A percentile compares a stretch with the other conserved stretches of the same genome.
Conservation (phyloP, 2,329 filamentous ascomycete species). For the Aspergillus felis region DNA sequence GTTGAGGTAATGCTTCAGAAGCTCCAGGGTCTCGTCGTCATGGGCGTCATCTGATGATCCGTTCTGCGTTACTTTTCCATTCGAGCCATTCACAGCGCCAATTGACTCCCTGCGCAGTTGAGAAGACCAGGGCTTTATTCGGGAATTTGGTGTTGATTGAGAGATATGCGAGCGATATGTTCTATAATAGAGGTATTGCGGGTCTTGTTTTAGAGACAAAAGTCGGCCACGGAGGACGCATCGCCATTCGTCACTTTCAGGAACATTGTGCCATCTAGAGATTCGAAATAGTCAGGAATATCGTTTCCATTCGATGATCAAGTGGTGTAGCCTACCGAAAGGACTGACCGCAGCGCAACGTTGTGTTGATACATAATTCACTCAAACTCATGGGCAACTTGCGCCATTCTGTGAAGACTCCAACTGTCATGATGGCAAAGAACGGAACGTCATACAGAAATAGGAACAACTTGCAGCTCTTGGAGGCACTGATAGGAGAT, state of each 20-base stretch:
- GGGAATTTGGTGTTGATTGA: conserved; percentile 18
- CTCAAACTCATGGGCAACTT: conserved; percentile 77
- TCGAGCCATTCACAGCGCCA: conserved; percentile 6
- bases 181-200: conserved; percentile 73
- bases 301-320: too few species aligned
- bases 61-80: conserved; percentile 16
- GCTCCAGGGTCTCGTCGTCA: conserved; percentile 67
- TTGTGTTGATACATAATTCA: conserved; percentile 92
- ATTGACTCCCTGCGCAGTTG: not conserved
- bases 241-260: conserved; percentile 78
- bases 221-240: conserved; percentile 84
- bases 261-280: conserved; percentile 72
- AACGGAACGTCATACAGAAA: not conserved
- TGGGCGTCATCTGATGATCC: conserved; percentile 21
- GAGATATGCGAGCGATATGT: conserved; percentile 52
- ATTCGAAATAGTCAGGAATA: conserved; percentile 4
- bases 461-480: not conserved
- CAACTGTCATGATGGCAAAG: conserved; percentile 31
- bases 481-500: conserved; percentile 3
- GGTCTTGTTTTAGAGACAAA: conserved; percentile 78
- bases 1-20: conserved; percentile 84
- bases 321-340: conserved; percentile 55
- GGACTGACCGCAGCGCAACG: conserved; percentile 88
- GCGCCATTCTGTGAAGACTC: conserved; percentile 70
- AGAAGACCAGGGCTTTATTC: conserved; percentile 7